A percentile compares a stretch with the other conserved stretches of the same genome.
phyloP scores from a whole-genome alignment of 208 protist genomes.

The Trypanosoma cruzi region DNA sequence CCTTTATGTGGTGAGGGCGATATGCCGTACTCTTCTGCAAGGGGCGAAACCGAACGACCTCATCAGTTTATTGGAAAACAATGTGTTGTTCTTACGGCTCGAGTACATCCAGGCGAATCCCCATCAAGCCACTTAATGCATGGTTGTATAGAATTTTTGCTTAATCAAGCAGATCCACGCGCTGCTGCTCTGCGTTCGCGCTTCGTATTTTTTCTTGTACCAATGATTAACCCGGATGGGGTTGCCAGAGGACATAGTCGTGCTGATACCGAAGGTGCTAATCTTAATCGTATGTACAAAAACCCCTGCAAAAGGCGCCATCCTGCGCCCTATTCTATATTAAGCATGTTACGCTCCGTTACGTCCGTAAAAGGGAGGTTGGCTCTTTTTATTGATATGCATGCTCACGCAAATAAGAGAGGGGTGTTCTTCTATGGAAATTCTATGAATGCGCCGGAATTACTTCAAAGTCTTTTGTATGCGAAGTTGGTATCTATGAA shows the following conservation, averaged over 20 bases:
- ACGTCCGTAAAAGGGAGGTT: constrained; percentile 37
- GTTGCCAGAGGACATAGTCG: constrained; percentile 93
- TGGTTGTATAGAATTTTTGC: constrained; percentile 90
- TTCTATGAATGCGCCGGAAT: constrained; percentile 53
- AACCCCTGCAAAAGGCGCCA: constrained; percentile 67
- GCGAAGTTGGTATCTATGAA: constrained; percentile 91
- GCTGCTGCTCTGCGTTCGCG: constrained; percentile 75
- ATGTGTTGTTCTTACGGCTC: constrained; percentile 83
- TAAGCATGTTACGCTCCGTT: constrained; percentile 54
- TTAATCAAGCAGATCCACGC: constrained; percentile 63
- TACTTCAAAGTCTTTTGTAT: constrained; percentile 88
- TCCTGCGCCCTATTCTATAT: constrained; percentile 78
- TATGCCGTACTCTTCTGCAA: constrained; percentile 69
- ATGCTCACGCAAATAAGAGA: constrained; percentile 94
- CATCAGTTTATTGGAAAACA: constrained; percentile 62
- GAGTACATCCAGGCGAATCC: constrained; percentile 95
- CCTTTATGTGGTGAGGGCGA: constrained; percentile 41
- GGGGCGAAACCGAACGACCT: constrained; percentile 52
- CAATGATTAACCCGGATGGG: constrained; percentile 96
- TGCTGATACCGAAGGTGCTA: constrained; percentile 88
- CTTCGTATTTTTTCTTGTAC: constrained; percentile 92
- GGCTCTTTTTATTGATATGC: constrained; percentile 92
- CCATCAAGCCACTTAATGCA: constrained; percentile 94
- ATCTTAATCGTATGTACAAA: constrained; percentile 95
- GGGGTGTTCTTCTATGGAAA: constrained; percentile 96